Base-by-base conservation (phyloP, 805 yeast genomes). In the Priceomyces castillae region DNA sequence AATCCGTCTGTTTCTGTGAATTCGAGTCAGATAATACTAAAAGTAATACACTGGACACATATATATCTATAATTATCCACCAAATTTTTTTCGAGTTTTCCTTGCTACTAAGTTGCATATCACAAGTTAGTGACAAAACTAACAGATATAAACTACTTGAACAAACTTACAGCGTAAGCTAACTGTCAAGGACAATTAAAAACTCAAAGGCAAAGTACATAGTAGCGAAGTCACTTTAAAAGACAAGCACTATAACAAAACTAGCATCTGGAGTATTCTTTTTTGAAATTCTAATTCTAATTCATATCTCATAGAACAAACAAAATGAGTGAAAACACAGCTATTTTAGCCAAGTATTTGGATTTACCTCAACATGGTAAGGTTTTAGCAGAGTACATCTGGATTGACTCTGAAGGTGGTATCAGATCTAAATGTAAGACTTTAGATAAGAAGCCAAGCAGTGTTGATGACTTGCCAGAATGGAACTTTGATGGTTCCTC, bases 401-500 rank as follows among this genome's bases (percentile, higher is more conserved):
- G 99, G 99, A 85, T 94, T 56, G 99, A 94, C 66, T 87, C 96
- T 56, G 78, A 85, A 52, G 96, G 96, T 64, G 80, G 82, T 61
- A 68, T 90, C 59, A 87, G 99, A 76, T 88, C 97, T 49, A 94
- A 94, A 77, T 90, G 96, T 73, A 86, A 84, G 71, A 94, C 99
- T 45, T 74, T 94, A 53, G 61, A 59, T 59, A 80, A 81, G 71
- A 76, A 71, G 61, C 85, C 94, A 43, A 62, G 79, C 37, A 74
- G 85, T 30, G 73, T 89, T 42, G 92, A 86, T 49, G 95, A 94
- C 63, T 78, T 94, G 58, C 97, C 98, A 55, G 97, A 92, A 73
- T 94, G 99, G 99, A 94, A 94, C 79, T 94, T 94, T 61, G 99
- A 94, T 69, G 99, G 99, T 71, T 90, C 98, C 35, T 90, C 98